Evolutionary conservation across 176 grass and related monocot species (phyloP), one percentile per base, ranked within the genome.

Genomic region (Aechmea fasciata): DNA sequence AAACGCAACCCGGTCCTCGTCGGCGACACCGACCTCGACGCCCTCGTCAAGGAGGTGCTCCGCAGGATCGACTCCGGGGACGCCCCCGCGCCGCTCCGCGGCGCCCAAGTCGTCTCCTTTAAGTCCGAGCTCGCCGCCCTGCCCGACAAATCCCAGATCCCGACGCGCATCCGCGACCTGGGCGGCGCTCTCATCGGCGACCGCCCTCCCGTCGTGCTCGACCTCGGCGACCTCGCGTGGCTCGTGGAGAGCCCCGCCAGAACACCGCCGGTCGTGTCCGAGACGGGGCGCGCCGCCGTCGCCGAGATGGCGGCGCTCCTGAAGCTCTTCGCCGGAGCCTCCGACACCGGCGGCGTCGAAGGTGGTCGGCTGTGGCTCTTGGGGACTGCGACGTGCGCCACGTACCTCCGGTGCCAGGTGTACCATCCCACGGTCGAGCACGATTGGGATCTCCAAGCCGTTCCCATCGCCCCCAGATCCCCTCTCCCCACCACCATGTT

Each of bases 191-290:
- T 77, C 52, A 53, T 69, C 52, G 67, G 51, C 29, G 14, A 2
- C 10, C 52, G 52, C 13, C 17, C 18, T 18, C 50, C 19, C 12
- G 33, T 62, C 26, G 33, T 77, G 49, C 65, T 77, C 11, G 51
- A 77, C 50, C 66, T 77, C 1, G 75, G 90, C 2, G 87, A 99
- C 75, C 72, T 96, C 51, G 87, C 83, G 75, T 96, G 91, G 87
- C 69, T 96, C 2, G 73, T 96, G 5, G 84, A 90, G 12, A 73
- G 76, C 51, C 20, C 63, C 28, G 48, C 65, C 24, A 13, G 13
- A 41, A 1, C 48, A 3, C 63, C 52, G 63, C 61, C 64, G 23
- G 28, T 64, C 17, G 41, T 74, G 2, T 50, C 19, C 18, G 71
- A 64, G 14, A 22, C 25, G 0, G 73, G 54, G 23, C 49, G 63